Conservation (phyloP, 805 yeast genomes). For the Candida krabiensis region DNA sequence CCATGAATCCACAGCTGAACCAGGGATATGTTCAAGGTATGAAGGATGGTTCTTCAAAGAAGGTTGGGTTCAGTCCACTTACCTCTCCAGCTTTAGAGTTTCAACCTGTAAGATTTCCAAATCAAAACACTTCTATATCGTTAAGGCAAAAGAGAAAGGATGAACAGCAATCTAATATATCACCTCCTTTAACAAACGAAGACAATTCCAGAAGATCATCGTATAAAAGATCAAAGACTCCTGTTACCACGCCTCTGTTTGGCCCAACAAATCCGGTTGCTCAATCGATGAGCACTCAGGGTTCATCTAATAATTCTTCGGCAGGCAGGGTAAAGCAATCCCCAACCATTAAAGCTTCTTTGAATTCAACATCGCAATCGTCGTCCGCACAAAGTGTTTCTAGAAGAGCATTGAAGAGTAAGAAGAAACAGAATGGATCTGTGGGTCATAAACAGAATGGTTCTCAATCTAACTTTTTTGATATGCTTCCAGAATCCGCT, state of each 20-base stretch:
- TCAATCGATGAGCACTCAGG: constrained; percentile 14
- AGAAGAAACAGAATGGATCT: constrained; percentile 6
- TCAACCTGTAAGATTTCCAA: constrained; percentile 27
- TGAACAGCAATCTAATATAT: constrained; percentile 20
- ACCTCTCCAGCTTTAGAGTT: constrained; percentile 71
- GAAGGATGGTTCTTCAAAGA: constrained; percentile 6
- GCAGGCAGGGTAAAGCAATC: constrained; percentile 31
- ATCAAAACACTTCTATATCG: constrained; percentile 11
- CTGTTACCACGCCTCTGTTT: constrained; percentile 39
- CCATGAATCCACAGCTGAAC: constrained; percentile 12
- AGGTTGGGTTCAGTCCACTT: constrained; percentile 44
- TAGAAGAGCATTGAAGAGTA: constrained; percentile 11
- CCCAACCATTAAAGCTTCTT: constrained; percentile 35
- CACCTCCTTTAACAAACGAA: constrained; percentile 25
- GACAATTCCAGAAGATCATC: constrained; percentile 20
- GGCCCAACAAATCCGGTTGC: constrained; percentile 33
- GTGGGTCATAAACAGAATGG: not conserved
- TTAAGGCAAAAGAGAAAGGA: constrained; percentile 31
- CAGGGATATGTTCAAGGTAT: constrained; percentile 1
- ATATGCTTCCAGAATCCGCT: constrained; percentile 35
- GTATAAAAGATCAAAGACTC: constrained; percentile 38
- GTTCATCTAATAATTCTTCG: constrained; percentile 5
- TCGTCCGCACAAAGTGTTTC: constrained; percentile 7
- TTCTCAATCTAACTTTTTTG: constrained; percentile 18
- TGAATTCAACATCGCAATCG: constrained; percentile 5